Conservation (phyloP, 2,329 filamentous ascomycete species). For the Epichloe bromicola region DNA sequence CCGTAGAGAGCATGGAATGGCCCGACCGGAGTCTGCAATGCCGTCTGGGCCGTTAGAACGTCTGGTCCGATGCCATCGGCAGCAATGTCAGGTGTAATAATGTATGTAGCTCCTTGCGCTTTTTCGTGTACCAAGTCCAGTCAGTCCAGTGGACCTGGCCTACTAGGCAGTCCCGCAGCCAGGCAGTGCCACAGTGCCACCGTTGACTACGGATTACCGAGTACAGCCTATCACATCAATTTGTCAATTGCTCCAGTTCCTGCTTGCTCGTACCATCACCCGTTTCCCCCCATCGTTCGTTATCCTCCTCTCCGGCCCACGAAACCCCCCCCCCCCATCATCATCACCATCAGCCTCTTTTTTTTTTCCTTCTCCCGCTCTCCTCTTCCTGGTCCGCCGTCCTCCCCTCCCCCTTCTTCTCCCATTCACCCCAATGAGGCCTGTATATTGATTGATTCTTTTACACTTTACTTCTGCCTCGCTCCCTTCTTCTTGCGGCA, state of each 20-base stretch:
- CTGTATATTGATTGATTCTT: slow-evolving; percentile 25
- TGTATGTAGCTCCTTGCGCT: not conserved
- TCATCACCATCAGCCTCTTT: slow-evolving; percentile 12
- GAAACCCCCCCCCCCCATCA: slow-evolving; percentile 7
- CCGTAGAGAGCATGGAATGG: too few species aligned
- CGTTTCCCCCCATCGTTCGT: too few species aligned
- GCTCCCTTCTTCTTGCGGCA: slow-evolving; percentile 5
- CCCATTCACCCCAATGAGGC: slow-evolving; percentile 17
- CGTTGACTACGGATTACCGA: not conserved
- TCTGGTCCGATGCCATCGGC: not conserved
- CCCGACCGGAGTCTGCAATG: too few species aligned
- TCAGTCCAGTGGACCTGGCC: not conserved
- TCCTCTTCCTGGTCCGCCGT: slow-evolving; percentile 3
- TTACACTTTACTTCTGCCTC: slow-evolving; percentile 18
- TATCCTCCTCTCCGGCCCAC: slow-evolving; percentile 1
- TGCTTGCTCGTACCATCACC: not conserved
- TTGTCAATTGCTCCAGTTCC: not conserved
- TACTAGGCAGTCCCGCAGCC: not conserved
- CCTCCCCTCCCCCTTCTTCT: slow-evolving; percentile 4
- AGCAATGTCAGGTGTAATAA: too few species aligned
- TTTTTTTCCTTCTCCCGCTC: slow-evolving; percentile 11
- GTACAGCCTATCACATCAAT: not conserved
- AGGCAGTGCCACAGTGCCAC: not conserved
- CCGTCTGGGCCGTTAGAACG: too few species aligned
- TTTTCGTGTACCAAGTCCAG: too few species aligned